These are phyloP conservation scores for Cryomyces antarcticus DNA, from an alignment of 495 filamentous ascomycete species.

Conservation along the genomic window DNA sequence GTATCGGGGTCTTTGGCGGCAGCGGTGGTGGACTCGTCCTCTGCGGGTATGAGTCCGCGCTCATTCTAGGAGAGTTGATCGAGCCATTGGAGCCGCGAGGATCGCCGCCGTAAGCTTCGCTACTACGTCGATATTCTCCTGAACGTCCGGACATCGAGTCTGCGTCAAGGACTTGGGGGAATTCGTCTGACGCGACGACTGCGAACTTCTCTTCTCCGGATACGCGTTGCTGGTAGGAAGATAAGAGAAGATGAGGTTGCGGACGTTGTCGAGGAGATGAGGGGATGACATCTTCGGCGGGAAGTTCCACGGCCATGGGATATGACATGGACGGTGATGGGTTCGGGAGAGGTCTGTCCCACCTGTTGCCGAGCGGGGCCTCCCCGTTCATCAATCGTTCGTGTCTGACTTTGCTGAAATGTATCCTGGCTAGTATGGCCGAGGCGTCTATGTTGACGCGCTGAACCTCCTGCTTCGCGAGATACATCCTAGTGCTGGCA, in stretches of 20 bases:
- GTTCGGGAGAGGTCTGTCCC: neutral
- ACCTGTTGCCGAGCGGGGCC: neutral
- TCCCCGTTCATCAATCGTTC: conserved; percentile 11
- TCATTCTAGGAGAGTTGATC: neutral
- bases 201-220: conserved; percentile 37
- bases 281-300: conserved; percentile 32
- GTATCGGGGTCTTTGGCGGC: conserved; percentile 70
- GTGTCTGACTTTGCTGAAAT: conserved; percentile 37
- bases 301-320: conserved; percentile 40
- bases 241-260: conserved; percentile 5
- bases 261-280: conserved; percentile 12
- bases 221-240: conserved; percentile 11
- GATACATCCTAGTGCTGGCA: conserved; percentile 70
- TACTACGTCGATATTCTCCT: conserved; percentile 1
- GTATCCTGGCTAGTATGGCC: conserved; percentile 66
- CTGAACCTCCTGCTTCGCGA: conserved; percentile 51
- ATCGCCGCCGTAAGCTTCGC: neutral
- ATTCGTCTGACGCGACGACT: conserved; percentile 36
- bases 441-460: conserved; percentile 51
- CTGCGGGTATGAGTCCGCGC: neutral
- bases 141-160: conserved; percentile 6
- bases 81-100: neutral
- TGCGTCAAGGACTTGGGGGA: conserved; percentile 24
- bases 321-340: conserved; percentile 22
- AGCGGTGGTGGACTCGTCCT: conserved; percentile 41